Percentiles rank a stretch among this genome's conserved stretches.
These are phyloP conservation scores for Diaporthe velutina DNA, from an alignment of 2,329 filamentous ascomycete genomes.

Conservation along the genomic window DNA sequence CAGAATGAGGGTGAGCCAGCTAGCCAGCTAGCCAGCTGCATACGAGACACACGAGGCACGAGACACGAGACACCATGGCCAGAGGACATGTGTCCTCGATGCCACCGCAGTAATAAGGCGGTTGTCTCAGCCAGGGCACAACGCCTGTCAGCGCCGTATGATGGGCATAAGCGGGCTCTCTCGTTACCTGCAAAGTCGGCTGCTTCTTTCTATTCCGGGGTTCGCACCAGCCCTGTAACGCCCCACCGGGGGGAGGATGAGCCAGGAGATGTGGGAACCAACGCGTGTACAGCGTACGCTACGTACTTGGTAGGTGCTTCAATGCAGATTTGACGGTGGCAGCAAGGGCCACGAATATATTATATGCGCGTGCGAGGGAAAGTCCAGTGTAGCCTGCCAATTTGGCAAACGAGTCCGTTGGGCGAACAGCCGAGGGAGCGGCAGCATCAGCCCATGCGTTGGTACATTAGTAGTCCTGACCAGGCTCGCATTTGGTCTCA, in stretches of 20 bases:
- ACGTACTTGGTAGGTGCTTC: background rate
- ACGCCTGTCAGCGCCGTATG: slow-evolving; percentile 14
- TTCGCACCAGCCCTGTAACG: background rate
- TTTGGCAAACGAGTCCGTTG: too few species aligned
- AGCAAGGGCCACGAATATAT: background rate
- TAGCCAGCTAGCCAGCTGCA: too few species aligned
- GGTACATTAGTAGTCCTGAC: too few species aligned
- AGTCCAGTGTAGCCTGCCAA: too few species aligned
- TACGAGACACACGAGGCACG: slow-evolving; percentile 9
- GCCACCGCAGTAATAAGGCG: background rate
- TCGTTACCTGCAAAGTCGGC: too few species aligned
- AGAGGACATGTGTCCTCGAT: slow-evolving; percentile 19
- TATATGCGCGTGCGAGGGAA: too few species aligned
- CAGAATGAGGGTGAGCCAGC: too few species aligned
- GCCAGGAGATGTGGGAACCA: slow-evolving; percentile 7
- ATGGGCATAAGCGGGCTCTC: background rate
- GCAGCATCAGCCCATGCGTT: slow-evolving; percentile 1
- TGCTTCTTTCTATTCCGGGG: slow-evolving; percentile 8
- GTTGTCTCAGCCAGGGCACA: slow-evolving; percentile 23
- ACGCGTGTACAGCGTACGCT: slow-evolving; percentile 1
- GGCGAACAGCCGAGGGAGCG: background rate
- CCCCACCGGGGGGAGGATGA: slow-evolving; percentile 3
- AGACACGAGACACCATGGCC: slow-evolving; percentile 1
- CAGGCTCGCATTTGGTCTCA: too few species aligned
- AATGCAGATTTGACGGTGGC: background rate